Evolutionary conservation across 2,329 filamentous ascomycete genomes (phyloP).

Genomic region (Aspergillus viridinutans): DNA sequence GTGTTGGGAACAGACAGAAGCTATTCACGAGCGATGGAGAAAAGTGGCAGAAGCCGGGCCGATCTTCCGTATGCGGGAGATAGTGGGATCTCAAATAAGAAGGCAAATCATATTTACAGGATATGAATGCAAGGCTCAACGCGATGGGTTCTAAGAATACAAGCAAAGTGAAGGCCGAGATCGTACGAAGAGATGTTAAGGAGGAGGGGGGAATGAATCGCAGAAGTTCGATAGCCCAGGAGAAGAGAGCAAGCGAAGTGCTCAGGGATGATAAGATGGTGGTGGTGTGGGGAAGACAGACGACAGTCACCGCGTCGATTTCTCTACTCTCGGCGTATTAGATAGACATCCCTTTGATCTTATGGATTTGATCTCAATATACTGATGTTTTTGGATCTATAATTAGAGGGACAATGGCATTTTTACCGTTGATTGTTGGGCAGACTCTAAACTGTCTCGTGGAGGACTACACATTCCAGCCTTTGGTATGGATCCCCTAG

Average conservation of each 20-base stretch:
- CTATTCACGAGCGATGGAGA: conserved; percentile 4
- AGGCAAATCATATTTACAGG: conserved; percentile 16
- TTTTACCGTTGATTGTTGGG: background rate
- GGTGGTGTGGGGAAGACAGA: background rate
- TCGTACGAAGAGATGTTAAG: conserved; percentile 2
- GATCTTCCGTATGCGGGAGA: conserved; percentile 11
- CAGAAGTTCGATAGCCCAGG: background rate
- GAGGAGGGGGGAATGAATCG: background rate
- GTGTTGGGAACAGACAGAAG: conserved; percentile 3
- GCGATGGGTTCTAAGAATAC: background rate
- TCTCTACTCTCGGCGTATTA: background rate
- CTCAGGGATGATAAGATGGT: background rate
- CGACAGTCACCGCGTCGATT: background rate
- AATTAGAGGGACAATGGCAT: background rate
- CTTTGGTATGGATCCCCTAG: background rate
- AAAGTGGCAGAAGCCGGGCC: conserved; percentile 11
- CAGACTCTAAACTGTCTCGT: background rate
- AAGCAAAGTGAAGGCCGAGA: background rate
- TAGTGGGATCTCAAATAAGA: conserved; percentile 7
- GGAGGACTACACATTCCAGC: background rate
- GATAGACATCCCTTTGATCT: background rate
- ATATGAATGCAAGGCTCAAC: background rate
- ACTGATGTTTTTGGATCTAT: background rate
- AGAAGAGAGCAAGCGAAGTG: background rate
- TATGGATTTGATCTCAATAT: background rate